phyloP scores from a whole-genome alignment of 768 basidiomycete genomes.

The Candolleomyces efflorescens region DNA sequence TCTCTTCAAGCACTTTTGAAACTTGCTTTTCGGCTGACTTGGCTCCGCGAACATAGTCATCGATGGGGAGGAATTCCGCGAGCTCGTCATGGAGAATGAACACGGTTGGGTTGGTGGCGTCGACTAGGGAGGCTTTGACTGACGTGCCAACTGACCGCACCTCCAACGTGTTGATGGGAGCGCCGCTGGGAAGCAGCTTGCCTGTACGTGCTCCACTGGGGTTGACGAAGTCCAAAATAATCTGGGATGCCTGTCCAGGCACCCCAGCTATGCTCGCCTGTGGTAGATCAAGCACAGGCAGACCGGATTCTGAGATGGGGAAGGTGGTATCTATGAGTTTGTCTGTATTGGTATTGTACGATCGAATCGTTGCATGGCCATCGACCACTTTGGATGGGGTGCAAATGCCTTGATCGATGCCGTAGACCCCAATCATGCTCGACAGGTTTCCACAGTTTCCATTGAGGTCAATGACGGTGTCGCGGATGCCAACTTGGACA shows the following conservation, averaged over 20 bases:
- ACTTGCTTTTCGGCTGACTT: constrained; percentile 19
- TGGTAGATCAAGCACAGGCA: constrained; percentile 43
- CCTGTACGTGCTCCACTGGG: constrained; percentile 72
- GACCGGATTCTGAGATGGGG: constrained; percentile 34
- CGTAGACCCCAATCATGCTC: constrained; percentile 70
- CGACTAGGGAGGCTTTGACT: constrained; percentile 48
- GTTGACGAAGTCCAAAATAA: constrained; percentile 59
- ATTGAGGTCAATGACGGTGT: constrained; percentile 56
- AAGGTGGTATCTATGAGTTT: constrained; percentile 70
- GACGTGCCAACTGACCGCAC: constrained; percentile 14
- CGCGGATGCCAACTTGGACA: constrained; percentile 57
- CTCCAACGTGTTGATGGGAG: constrained; percentile 40
- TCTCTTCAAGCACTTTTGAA: constrained; percentile 39
- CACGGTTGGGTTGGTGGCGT: constrained; percentile 74
- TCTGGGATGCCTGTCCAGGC: constrained; percentile 58
- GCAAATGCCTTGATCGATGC: constrained; percentile 61
- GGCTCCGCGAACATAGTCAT: constrained; percentile 30
- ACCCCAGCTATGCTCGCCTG: constrained; percentile 66
- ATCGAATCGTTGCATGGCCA: constrained; percentile 34
- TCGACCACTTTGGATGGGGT: background rate
- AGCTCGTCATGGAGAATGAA: constrained; percentile 51
- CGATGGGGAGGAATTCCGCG: constrained; percentile 25
- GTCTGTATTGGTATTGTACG: constrained; percentile 70
- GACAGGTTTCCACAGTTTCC: constrained; percentile 79
- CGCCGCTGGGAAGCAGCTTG: constrained; percentile 60